These are phyloP conservation scores for Earliella scabrosa DNA, from an alignment of 1,284 basidiomycete genomes.

Conservation along the genomic window DNA sequence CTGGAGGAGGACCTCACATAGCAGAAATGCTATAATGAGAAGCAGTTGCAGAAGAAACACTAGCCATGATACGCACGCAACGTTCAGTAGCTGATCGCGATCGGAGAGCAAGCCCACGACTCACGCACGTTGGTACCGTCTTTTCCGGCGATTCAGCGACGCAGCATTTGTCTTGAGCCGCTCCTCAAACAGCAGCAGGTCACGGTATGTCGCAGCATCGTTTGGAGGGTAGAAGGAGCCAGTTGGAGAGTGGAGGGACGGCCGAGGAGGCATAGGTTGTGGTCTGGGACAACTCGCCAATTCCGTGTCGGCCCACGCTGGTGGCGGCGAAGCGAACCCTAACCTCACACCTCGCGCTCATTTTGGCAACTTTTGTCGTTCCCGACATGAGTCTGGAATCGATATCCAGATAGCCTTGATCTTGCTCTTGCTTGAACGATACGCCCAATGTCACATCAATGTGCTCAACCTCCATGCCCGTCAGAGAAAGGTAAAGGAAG, in stretches of 20 bases:
- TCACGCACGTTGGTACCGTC: conserved; percentile 85
- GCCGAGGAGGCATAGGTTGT: conserved; percentile 21
- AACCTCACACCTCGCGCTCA: neutral
- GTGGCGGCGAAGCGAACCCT: neutral
- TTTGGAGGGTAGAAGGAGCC: conserved; percentile 59
- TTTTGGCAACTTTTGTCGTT: no score
- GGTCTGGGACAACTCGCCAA: neutral
- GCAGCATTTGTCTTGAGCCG: conserved; percentile 93
- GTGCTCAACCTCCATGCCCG: no score
- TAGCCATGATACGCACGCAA: conserved; percentile 33
- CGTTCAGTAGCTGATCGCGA: conserved; percentile 10
- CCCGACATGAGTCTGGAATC: no score
- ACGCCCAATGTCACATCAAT: no score
- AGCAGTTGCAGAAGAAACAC: conserved; percentile 81
- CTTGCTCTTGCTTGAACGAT: no score
- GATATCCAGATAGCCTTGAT: no score
- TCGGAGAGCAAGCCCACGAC: conserved; percentile 6
- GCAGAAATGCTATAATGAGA: conserved; percentile 70
- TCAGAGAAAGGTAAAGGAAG: no score
- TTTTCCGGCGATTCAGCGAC: conserved; percentile 79
- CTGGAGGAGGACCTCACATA: conserved; percentile 75
- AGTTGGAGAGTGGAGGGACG: conserved; percentile 12
- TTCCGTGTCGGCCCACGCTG: neutral
- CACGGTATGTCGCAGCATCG: conserved; percentile 82
- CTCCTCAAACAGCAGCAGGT: conserved; percentile 95